These are phyloP conservation scores for Neofusicoccum cordaticola DNA, from an alignment of 2,329 filamentous ascomycete genomes.

Conservation along the genomic window DNA sequence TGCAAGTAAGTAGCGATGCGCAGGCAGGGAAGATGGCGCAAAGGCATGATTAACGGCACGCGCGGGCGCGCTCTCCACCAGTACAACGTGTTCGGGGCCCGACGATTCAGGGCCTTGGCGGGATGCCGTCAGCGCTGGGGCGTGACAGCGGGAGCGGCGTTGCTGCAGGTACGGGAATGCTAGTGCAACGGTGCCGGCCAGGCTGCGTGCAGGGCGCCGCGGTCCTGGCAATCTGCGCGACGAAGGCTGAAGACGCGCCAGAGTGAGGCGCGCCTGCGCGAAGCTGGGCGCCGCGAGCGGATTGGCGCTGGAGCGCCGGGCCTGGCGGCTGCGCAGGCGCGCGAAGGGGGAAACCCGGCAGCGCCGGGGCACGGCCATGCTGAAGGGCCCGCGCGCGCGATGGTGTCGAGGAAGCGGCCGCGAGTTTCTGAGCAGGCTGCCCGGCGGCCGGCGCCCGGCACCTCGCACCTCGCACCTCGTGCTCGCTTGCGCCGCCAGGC, in stretches of 20 bases:
- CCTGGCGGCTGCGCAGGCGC: too few species aligned
- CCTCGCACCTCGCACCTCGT: background rate
- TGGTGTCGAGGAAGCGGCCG: too few species aligned
- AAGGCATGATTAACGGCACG: constrained; percentile 12
- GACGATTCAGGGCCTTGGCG: constrained; percentile 1
- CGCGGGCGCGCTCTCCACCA: constrained; percentile 3
- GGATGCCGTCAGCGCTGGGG: constrained; percentile 6
- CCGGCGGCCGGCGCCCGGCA: background rate
- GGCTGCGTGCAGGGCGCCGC: background rate
- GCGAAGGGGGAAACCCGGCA: background rate
- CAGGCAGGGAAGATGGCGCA: constrained; percentile 15
- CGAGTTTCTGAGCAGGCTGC: too few species aligned
- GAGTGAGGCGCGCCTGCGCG: too few species aligned
- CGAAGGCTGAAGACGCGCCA: background rate
- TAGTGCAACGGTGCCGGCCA: background rate
- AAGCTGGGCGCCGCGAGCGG: background rate
- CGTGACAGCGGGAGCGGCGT: constrained; percentile 2
- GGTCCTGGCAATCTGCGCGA: background rate
- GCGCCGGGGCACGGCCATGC: background rate
- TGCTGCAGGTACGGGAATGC: constrained; percentile 13
- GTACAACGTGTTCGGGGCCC: constrained; percentile 4
- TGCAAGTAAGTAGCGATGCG: constrained; percentile 14
- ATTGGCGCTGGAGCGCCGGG: background rate
- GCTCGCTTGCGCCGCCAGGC: background rate
- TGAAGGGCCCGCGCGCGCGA: background rate